Percentiles rank a stretch among this genome's conserved stretches.
Conservation (phyloP, 2,329 filamentous ascomycete genomes). For the Magnaporthiopsis incrustans region DNA sequence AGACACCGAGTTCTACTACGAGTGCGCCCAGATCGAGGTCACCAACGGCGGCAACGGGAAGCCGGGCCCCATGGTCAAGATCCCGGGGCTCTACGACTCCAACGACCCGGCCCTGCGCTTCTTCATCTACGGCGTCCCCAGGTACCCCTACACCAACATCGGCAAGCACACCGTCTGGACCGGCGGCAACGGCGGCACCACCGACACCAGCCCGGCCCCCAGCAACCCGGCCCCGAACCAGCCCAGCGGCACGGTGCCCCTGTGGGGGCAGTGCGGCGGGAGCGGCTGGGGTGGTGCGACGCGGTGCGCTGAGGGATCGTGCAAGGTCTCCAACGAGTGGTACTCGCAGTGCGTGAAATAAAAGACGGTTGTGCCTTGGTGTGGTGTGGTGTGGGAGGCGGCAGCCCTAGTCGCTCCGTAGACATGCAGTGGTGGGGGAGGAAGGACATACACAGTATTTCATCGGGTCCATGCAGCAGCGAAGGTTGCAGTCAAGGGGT, state of each 20-base stretch:
- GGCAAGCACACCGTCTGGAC: background rate
- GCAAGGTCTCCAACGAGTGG: conserved; percentile 1
- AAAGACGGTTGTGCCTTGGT: too few relatives aligned
- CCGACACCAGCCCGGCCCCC: background rate
- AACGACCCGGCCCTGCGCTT: conserved; percentile 29
- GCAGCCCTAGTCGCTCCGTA: background rate
- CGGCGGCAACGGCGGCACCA: background rate
- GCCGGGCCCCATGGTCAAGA: conserved; percentile 5
- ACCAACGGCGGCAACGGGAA: conserved; percentile 5
- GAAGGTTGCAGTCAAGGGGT: too few relatives aligned
- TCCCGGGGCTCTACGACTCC: conserved; percentile 6
- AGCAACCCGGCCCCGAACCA: background rate
- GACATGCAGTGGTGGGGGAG: too few relatives aligned
- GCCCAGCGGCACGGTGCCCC: background rate
- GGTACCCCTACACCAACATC: background rate
- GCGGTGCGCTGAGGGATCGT: background rate
- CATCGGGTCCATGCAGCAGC: background rate
- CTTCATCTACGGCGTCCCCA: conserved; percentile 50
- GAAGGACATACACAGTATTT: background rate
- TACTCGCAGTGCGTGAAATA: conserved; percentile 1
- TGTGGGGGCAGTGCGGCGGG: conserved; percentile 5
- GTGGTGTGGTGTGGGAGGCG: background rate
- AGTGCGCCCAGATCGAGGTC: conserved; percentile 9
- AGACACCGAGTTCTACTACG: conserved; percentile 9
- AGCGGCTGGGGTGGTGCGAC: background rate